Evolutionary conservation across 2,329 filamentous ascomycete species (phyloP), one percentile per base, ranked within the genome.

Genomic region (Diaporthe sp.): DNA sequence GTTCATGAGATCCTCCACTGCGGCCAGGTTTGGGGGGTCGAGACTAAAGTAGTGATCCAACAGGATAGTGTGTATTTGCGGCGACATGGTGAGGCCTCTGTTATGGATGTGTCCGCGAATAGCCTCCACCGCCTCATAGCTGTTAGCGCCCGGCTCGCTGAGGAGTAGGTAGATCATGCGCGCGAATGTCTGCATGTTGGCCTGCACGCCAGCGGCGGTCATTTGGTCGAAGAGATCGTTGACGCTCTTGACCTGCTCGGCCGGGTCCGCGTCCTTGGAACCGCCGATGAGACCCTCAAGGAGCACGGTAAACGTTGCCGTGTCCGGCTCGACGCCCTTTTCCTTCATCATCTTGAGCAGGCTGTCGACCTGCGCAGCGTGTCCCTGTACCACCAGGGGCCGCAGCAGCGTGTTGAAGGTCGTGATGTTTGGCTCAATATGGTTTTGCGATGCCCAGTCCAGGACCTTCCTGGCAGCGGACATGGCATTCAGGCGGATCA

Each of bases 11-110:
- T 82, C 81, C 50, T 90, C 87, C n/a, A 94, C 87, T 19, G 89
- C 89, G 2, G 84, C 82, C 40, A 94, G 83, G 77, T 93, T 87
- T 0, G 92, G 91, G 2, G 90, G 90, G 1, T 83, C 76, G 68
- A 86, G 87, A 12, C 85, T 79, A 80, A 96, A 93, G 80, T 92
- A 92, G 80, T 93, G 87, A 60, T 92, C 89, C 60, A 94, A 85
- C 28, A 97, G 88, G 79, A 92, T 93, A 33, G 94, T 96, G 84
- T 94, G 94, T 79, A 95, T 93, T 78, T 95, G 89, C 1, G 90
- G 83, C 5, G 89, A 89, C 2, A 91, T 87, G 64, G 87, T 81
- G 57, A 92, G 79, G 28, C 88, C 87, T 33, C 86, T 83, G 8
- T 79, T 78, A 68, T 84, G 83, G 88, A 97, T 93, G 81, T 93